Conservation (phyloP, 139 green algal species). For the Chlorella ohadii region DNA sequence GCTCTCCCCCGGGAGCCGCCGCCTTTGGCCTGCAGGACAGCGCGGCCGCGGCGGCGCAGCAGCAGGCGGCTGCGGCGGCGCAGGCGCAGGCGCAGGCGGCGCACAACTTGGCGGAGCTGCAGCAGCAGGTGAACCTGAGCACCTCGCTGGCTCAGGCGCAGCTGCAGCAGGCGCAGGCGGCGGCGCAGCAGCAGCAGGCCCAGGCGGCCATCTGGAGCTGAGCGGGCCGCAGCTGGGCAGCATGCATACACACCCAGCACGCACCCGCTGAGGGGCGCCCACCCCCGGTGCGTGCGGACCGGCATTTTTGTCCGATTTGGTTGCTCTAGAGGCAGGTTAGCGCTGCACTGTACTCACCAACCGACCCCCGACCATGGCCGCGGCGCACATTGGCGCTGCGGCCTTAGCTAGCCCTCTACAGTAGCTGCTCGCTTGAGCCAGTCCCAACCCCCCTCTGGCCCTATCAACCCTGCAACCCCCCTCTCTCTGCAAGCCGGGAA, state of each 20-base stretch:
- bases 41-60: constrained; percentile 6
- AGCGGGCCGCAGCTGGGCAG: background rate
- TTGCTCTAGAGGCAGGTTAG: no score
- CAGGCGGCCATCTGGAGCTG: constrained; percentile 40
- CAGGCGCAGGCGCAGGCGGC: constrained; percentile 26
- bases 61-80: constrained; percentile 11
- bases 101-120: constrained; percentile 20
- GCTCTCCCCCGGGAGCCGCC: constrained; percentile 3
- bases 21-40: constrained; percentile 5
- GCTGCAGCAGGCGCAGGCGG: constrained; percentile 37
- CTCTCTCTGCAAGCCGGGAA: no score
- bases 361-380: background rate
- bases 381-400: background rate
- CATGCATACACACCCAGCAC: no score
- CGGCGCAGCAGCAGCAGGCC: constrained; percentile 30
- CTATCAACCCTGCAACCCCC: no score
- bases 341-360: background rate
- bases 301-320: no score
- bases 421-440: no score
- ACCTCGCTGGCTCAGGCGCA: constrained; percentile 29
- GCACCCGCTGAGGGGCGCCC: no score
- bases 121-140: constrained; percentile 25
- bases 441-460: no score
- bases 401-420: background rate
- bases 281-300: no score